Percentiles rank a stretch among this genome's conserved stretches.
Conservation (phyloP, 75 land plant species). For the Chamaecyparis obtusa region DNA sequence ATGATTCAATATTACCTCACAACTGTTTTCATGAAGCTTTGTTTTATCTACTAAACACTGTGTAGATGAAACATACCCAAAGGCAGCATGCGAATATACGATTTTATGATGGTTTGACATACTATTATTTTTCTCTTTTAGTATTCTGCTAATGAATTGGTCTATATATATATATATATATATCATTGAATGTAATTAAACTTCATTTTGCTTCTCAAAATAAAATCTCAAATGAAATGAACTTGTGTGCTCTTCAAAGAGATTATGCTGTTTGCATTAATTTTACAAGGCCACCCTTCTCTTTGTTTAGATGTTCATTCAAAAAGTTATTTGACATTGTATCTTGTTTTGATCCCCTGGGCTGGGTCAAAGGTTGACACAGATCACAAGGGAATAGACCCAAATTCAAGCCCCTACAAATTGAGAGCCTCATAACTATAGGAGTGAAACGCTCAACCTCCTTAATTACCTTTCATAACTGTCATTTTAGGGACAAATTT, state of each 20-base stretch:
- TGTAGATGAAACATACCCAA: not conserved
- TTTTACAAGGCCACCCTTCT: not conserved
- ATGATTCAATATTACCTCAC: not conserved
- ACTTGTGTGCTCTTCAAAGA: not conserved
- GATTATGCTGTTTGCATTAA: not conserved
- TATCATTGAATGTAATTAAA: not conserved
- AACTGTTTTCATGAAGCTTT: not conserved
- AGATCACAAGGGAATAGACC: too few species aligned
- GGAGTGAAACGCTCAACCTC: too few species aligned
- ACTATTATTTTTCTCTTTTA: not conserved
- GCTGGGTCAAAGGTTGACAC: too few species aligned
- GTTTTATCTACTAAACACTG: not conserved
- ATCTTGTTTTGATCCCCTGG: too few species aligned
- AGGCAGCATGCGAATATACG: not conserved
- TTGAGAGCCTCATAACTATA: too few species aligned
- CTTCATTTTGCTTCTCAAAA: not conserved
- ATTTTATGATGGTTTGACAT: not conserved
- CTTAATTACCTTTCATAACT: too few species aligned
- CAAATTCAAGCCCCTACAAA: too few species aligned
- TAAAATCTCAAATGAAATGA: not conserved
- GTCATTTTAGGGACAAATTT: too few species aligned
- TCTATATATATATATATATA: not conserved
- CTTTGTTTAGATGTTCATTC: not conserved
- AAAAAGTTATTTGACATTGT: too few species aligned
- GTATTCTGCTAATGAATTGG: not conserved